These are phyloP conservation scores for Chaetoceros tenuissimus DNA, from an alignment of 108 stramenopile species.

Conservation along the genomic window DNA sequence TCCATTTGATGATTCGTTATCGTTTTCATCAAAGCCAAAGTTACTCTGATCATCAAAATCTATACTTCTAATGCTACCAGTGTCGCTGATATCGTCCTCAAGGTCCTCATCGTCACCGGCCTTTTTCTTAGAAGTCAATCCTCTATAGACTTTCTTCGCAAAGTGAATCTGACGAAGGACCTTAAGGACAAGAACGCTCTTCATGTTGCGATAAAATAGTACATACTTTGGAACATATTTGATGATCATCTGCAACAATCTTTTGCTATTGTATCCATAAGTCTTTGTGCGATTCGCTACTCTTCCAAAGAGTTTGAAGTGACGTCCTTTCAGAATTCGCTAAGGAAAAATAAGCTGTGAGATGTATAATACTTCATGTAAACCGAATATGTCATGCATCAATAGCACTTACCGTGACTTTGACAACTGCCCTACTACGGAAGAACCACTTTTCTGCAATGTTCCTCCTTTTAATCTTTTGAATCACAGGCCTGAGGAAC, in stretches of 20 bases:
- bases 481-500: constrained; percentile 68
- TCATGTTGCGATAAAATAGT: constrained; percentile 73
- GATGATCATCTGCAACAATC: constrained; percentile 57
- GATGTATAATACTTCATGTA: not conserved
- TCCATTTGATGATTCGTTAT: not conserved
- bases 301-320: constrained; percentile 64
- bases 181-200: constrained; percentile 51
- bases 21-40: not conserved
- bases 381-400: not conserved
- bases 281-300: constrained; percentile 60
- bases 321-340: constrained; percentile 52
- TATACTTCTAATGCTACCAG: not conserved
- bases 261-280: constrained; percentile 33
- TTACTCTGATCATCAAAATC: not conserved
- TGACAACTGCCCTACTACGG: constrained; percentile 64
- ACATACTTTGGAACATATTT: constrained; percentile 81
- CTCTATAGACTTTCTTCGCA: constrained; percentile 30
- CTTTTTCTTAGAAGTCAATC: not conserved
- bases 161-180: constrained; percentile 63
- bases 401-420: constrained; percentile 28
- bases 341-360: not conserved
- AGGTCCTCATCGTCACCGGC: not conserved
- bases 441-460: constrained; percentile 66
- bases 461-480: constrained; percentile 61
- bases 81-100: not conserved